Evolutionary conservation across 1,139 yeast genomes (phyloP).

Genomic region (Petasospora fabianii): DNA sequence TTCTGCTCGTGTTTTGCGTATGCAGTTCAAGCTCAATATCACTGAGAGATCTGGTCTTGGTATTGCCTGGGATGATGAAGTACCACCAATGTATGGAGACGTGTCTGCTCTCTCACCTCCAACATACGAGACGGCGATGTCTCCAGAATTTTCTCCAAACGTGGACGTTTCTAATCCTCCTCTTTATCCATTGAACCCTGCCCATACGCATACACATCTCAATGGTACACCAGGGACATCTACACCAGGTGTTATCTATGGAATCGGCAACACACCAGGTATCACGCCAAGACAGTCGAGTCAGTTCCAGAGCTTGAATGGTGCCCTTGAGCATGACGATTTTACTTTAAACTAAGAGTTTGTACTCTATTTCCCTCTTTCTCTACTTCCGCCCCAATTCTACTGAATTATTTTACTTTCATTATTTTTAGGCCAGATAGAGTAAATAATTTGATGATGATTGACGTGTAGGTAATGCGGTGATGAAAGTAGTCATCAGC

Average conservation of each 20-base stretch:
- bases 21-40: conserved; percentile 81
- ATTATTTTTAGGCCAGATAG: too few relatives aligned
- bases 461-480: too few relatives aligned
- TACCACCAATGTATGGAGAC: conserved; percentile 92
- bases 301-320: conserved; percentile 22
- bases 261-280: conserved; percentile 36
- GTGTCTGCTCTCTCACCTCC: conserved; percentile 86
- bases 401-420: too few relatives aligned
- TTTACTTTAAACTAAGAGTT: conserved; percentile 17
- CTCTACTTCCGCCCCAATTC: too few relatives aligned
- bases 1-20: conserved; percentile 86
- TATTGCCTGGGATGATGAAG: conserved; percentile 98
- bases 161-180: conserved; percentile 21
- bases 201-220: conserved; percentile 30
- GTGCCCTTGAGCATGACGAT: conserved; percentile 26
- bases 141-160: conserved; percentile 24
- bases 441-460: too few relatives aligned
- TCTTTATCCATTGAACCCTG: conserved; percentile 26
- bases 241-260: conserved; percentile 43
- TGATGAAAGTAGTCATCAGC: too few relatives aligned
- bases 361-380: too few relatives aligned
- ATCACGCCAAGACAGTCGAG: conserved; percentile 26
- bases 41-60: conserved; percentile 95
- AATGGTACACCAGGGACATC: conserved; percentile 12
- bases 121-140: conserved; percentile 42